These are phyloP conservation scores for Alternaria hordeiaustralica DNA, from an alignment of 2,329 filamentous ascomycete species.

Conservation along the genomic window DNA sequence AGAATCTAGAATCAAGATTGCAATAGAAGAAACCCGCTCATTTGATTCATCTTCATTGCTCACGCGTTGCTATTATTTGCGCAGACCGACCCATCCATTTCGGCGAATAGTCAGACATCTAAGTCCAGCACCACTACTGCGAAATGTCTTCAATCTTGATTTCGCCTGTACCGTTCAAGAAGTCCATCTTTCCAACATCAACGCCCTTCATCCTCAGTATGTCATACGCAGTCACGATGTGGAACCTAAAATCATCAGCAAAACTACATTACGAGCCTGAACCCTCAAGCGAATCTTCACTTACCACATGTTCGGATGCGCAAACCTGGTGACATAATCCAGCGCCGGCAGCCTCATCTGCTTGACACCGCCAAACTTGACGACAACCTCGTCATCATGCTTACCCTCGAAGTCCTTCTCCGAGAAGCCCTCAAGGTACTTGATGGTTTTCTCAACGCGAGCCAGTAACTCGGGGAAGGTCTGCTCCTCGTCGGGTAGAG, in stretches of 20 bases:
- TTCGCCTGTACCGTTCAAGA: slow-evolving; percentile 45
- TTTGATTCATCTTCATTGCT: background rate
- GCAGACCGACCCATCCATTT: background rate
- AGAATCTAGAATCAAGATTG: background rate
- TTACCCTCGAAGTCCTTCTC: slow-evolving; percentile 52
- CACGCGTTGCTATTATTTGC: background rate
- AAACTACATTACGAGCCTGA: background rate
- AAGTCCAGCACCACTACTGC: background rate
- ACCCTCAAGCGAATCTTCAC: background rate
- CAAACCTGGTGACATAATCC: slow-evolving; percentile 58
- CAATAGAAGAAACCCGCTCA: background rate
- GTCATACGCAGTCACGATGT: slow-evolving; percentile 64
- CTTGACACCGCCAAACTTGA: slow-evolving; percentile 35
- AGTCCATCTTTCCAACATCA: slow-evolving; percentile 67
- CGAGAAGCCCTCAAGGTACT: slow-evolving; percentile 55
- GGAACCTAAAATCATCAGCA: slow-evolving; percentile 56
- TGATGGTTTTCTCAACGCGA: slow-evolving; percentile 57
- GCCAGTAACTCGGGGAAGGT: slow-evolving; percentile 59
- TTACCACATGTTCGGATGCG: slow-evolving; percentile 64
- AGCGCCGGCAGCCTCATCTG: slow-evolving; percentile 52
- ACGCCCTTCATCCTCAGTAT: slow-evolving; percentile 69
- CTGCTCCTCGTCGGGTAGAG: slow-evolving; percentile 53
- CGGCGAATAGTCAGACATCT: background rate
- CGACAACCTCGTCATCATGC: slow-evolving; percentile 49
- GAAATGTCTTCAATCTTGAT: background rate